Conservation (phyloP, 2,329 filamentous ascomycete genomes). For the Pseudogymnoascus sp. region DNA sequence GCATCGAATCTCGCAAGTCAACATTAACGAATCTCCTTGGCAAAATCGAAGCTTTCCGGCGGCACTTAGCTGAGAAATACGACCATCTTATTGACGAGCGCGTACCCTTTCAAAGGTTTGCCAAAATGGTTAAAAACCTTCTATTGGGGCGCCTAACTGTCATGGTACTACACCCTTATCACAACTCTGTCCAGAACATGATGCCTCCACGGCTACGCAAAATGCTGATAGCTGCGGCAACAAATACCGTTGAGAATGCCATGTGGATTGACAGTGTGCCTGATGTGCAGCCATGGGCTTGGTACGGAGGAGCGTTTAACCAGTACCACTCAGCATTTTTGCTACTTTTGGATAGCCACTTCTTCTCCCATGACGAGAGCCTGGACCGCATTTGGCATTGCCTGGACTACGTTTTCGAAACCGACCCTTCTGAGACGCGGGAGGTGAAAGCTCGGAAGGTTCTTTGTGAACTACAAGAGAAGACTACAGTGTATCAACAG, state of each 20-base stretch:
- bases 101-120: slow-evolving; percentile 53
- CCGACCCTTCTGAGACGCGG: slow-evolving; percentile 42
- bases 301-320: slow-evolving; percentile 64
- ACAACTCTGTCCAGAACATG: slow-evolving; percentile 31
- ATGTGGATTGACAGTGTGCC: slow-evolving; percentile 45
- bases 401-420: slow-evolving; percentile 62
- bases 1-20: slow-evolving; percentile 52
- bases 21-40: slow-evolving; percentile 55
- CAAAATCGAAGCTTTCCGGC: slow-evolving; percentile 61
- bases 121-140: slow-evolving; percentile 55
- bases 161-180: slow-evolving; percentile 60
- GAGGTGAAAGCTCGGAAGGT: slow-evolving; percentile 52
- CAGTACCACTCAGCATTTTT: slow-evolving; percentile 65
- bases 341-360: slow-evolving; percentile 57
- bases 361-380: slow-evolving; percentile 38
- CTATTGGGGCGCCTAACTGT: slow-evolving; percentile 54
- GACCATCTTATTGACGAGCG: slow-evolving; percentile 50
- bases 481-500: slow-evolving; percentile 49
- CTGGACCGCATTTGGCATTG: slow-evolving; percentile 61
- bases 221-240: slow-evolving; percentile 54
- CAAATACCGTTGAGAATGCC: slow-evolving; percentile 43
- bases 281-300: slow-evolving; percentile 50
- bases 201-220: slow-evolving; percentile 55
- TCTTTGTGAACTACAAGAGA: slow-evolving; percentile 51
- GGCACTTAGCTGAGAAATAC: slow-evolving; percentile 57